Percentiles rank a stretch among this genome's conserved stretches.
Evolutionary conservation across 179 eudicot species (phyloP).

Genomic region (Corrigiola litoralis): DNA sequence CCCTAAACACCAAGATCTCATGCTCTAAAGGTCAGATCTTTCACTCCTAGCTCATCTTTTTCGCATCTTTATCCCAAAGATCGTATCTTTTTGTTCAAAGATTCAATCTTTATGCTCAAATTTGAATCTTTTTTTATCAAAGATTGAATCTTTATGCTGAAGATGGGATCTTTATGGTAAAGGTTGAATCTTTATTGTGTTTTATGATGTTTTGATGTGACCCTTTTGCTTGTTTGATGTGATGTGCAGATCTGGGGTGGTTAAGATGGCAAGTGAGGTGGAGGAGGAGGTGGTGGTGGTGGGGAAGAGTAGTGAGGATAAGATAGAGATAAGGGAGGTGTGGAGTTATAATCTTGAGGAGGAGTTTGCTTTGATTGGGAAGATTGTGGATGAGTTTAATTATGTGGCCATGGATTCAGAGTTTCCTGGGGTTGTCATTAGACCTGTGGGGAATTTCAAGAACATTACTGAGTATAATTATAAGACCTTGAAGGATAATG

Average conservation of each 20-base stretch:
- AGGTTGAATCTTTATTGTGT: not conserved
- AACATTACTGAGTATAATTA: slow-evolving; percentile 34
- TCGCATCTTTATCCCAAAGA: too few relatives aligned
- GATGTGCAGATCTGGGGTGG: slow-evolving; percentile 29
- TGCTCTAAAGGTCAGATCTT: slow-evolving; percentile 29
- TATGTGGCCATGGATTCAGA: slow-evolving; percentile 50
- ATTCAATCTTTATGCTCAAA: not conserved
- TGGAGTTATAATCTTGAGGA: slow-evolving; percentile 39
- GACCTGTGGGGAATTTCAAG: slow-evolving; percentile 38
- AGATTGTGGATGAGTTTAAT: slow-evolving; percentile 34
- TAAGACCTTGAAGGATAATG: slow-evolving; percentile 38
- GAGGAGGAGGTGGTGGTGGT: not conserved
- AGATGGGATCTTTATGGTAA: not conserved
- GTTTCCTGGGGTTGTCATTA: slow-evolving; percentile 39
- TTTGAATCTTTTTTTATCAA: not conserved
- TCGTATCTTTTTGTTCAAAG: not conserved
- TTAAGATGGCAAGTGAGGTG: slow-evolving; percentile 21
- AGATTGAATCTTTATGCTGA: not conserved
- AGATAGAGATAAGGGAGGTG: slow-evolving; percentile 38
- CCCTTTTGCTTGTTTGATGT: not conserved
- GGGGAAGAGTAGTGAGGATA: slow-evolving; percentile 21
- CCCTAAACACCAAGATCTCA: slow-evolving; percentile 16
- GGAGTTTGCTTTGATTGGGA: slow-evolving; percentile 34
- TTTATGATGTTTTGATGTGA: not conserved
- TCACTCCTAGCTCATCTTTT: not conserved